phyloP scores from a whole-genome alignment of 305 asterid genomes.

The Fraxinus floribunda region DNA sequence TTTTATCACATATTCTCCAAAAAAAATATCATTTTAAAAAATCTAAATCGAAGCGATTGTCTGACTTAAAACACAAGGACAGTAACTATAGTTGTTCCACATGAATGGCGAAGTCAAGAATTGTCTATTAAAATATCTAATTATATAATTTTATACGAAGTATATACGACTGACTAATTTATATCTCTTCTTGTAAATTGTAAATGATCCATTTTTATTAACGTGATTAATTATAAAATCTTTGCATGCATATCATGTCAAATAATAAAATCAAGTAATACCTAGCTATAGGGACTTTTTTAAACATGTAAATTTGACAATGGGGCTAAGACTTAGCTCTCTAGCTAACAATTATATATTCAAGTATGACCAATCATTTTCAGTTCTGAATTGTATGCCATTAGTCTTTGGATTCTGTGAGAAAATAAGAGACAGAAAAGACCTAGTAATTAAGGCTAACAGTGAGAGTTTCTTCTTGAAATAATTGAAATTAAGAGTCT shows the following conservation, averaged over 20 bases:
- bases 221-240: not conserved
- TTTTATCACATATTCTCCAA: no score
- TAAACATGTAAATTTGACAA: not conserved
- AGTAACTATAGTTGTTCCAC: not conserved
- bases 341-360: not conserved
- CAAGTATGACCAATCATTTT: slow-evolving; percentile 20
- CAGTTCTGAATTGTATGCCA: slow-evolving; percentile 17
- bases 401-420: slow-evolving; percentile 18
- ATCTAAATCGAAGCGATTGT: no score
- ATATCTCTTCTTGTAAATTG: not conserved
- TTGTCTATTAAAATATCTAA: no score
- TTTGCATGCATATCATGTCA: not conserved
- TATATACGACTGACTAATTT: not conserved
- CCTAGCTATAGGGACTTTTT: not conserved
- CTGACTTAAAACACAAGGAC: no score
- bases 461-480: not conserved
- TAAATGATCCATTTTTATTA: not conserved
- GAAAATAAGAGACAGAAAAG: not conserved
- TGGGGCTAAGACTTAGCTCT: not conserved
- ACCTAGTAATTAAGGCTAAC: slow-evolving; percentile 6
- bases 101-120: not conserved
- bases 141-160: not conserved
- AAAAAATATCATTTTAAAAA: no score
- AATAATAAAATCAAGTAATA: not conserved
- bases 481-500: slow-evolving; percentile 14